phyloP scores from a whole-genome alignment of 495 filamentous ascomycete genomes.

The Aspergillus diversus region DNA sequence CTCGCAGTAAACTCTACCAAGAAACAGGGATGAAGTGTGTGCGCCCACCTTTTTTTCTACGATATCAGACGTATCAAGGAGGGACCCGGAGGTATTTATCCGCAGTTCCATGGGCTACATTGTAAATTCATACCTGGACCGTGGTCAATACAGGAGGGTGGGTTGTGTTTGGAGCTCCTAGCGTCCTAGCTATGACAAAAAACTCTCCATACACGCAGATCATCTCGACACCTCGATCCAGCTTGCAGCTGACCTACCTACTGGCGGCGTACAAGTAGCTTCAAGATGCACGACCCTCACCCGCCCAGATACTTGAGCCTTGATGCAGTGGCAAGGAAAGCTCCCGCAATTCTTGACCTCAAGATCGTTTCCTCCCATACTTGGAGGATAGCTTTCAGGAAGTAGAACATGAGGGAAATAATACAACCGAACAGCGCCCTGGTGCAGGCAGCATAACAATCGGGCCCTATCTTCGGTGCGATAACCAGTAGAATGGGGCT shows the following conservation, averaged over 20 bases:
- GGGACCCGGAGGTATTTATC: constrained; percentile 3
- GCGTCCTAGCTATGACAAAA: background rate
- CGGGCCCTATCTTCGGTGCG: background rate
- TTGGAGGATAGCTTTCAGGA: background rate
- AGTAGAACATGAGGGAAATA: background rate
- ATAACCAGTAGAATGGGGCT: background rate
- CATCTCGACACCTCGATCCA: constrained; percentile 26
- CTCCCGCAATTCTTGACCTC: background rate
- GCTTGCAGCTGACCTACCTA: constrained; percentile 39
- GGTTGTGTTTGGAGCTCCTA: constrained; percentile 7
- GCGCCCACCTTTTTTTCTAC: constrained; percentile 16
- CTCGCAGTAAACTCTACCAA: too few species aligned
- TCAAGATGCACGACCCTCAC: constrained; percentile 23
- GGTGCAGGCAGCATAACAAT: background rate
- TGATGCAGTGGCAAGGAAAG: background rate
- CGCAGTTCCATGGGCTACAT: background rate
- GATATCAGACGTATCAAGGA: background rate
- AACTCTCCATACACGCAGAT: constrained; percentile 25
- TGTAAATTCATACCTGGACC: background rate
- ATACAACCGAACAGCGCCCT: background rate
- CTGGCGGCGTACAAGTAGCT: constrained; percentile 25
- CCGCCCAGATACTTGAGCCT: constrained; percentile 17
- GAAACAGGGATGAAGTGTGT: constrained; percentile 1
- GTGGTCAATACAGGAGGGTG: constrained; percentile 1
- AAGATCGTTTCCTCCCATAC: constrained; percentile 1